Base-by-base conservation (phyloP, 768 basidiomycete genomes). In the Leccinum boreale region DNA sequence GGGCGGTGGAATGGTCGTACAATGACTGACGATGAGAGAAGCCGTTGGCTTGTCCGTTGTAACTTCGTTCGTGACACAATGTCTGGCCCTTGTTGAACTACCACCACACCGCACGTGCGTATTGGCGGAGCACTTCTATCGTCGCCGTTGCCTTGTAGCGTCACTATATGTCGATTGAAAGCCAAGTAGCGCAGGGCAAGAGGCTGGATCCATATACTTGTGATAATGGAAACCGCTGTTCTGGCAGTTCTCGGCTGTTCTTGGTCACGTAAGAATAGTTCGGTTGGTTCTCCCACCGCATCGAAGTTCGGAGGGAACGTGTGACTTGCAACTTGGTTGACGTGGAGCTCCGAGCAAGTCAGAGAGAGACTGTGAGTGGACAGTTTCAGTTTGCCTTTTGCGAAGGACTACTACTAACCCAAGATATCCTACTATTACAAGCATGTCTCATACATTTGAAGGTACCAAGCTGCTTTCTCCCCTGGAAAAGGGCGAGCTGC, bases 401-500 rank as follows among this genome's bases (percentile, higher is more conserved):
- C 19, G 19, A 19, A 44, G 42, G 39, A 42, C 39, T 1, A 5
- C 39, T 9, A n/a, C 42, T 44, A 44, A 44, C n/a, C 19, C 42
- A 44, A 19, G n/a, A 19, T 44, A 10, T 5, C 42, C 19, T 19
- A 19, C 19, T 44, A 19, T 44, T 3, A 19, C 19, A 19, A 42
- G 52, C 39, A 60, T 61, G 59, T 52, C 64, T 56, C 52, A 48
- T 31, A 15, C 7, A 8, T 29, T 49, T 9, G 26, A 49, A 8
- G 48, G 45, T 54, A 45, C 36, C 33, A 66, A 58, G 15, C 59
- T 52, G 31, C 54, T 56, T 33, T 56, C 57, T 53, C 57, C 58
- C 44, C 10, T 49, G 49, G 61, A 63, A 45, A 66, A 67, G 49
- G 66, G 61, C 39, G 64, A 56, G 35, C 53, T 70, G 7, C 65